Evolutionary conservation across 75 land plant species (phyloP).

Genomic region (Cupressus sempervirens): DNA sequence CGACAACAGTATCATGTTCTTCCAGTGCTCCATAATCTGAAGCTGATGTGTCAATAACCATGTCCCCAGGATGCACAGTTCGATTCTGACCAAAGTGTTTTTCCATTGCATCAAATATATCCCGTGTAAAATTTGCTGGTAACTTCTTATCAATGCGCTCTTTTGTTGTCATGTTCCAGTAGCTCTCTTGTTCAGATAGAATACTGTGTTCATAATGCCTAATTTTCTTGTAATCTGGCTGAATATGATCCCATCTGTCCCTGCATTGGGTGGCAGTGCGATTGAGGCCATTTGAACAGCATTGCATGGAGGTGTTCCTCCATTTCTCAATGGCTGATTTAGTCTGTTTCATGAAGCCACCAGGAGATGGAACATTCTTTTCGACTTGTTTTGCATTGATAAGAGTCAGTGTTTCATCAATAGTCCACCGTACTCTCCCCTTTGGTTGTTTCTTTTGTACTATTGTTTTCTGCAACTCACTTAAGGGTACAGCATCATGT

Average conservation of each 20-base stretch:
- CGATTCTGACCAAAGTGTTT: conserved; percentile 11
- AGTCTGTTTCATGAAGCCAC: conserved; percentile 9
- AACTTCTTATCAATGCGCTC: conserved; percentile 9
- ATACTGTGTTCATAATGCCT: conserved; percentile 7
- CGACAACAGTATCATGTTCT: background rate
- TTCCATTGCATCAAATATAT: conserved; percentile 19
- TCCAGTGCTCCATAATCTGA: conserved; percentile 6
- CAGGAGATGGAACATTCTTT: conserved; percentile 10
- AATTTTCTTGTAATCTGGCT: conserved; percentile 21
- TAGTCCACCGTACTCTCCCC: conserved; percentile 15
- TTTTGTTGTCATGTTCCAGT: conserved; percentile 15
- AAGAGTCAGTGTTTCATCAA: conserved; percentile 8
- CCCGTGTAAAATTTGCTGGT: conserved; percentile 12
- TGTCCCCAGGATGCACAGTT: conserved; percentile 2
- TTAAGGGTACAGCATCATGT: background rate
- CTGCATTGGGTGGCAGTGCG: conserved; percentile 22
- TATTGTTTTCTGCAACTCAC: background rate
- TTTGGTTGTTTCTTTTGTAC: background rate
- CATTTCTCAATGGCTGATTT: conserved; percentile 19
- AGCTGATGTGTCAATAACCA: conserved; percentile 12
- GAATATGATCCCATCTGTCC: conserved; percentile 21
- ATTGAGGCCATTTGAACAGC: conserved; percentile 13
- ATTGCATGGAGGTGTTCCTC: conserved; percentile 10
- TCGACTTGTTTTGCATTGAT: conserved; percentile 13
- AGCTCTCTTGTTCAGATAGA: conserved; percentile 2